phyloP scores from a whole-genome alignment of 208 protist species.

The Trypanosoma cruzi region DNA sequence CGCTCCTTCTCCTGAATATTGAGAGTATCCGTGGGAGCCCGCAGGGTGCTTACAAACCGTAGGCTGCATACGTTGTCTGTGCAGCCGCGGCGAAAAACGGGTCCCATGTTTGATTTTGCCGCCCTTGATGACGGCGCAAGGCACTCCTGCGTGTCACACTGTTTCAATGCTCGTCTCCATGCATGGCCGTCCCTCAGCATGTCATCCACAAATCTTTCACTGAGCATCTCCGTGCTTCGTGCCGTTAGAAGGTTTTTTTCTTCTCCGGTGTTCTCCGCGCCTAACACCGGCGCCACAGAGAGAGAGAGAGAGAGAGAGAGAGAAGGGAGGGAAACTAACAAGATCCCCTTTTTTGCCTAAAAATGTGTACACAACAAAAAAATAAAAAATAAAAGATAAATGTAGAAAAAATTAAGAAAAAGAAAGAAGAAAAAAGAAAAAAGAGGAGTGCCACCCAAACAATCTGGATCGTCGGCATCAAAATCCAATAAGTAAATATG shows the following conservation, averaged over 20 bases:
- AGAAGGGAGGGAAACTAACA: too few species aligned
- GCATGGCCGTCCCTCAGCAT: constrained; percentile 51
- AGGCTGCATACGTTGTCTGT: constrained; percentile 38
- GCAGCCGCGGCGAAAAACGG: constrained; percentile 50
- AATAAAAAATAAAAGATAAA: too few species aligned
- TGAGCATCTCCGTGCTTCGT: constrained; percentile 2
- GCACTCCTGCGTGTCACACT: constrained; percentile 15
- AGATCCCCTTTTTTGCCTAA: too few species aligned
- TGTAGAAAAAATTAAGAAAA: too few species aligned
- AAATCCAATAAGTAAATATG: too few species aligned
- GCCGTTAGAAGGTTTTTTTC: neutral
- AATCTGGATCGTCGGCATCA: too few species aligned
- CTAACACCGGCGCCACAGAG: neutral
- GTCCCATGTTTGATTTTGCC: constrained; percentile 29
- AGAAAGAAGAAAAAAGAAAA: too few species aligned
- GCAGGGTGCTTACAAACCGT: constrained; percentile 14
- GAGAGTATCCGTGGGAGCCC: neutral
- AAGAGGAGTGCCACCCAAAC: too few species aligned
- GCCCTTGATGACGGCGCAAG: constrained; percentile 4
- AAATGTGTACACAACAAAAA: too few species aligned
- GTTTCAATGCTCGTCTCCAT: constrained; percentile 48
- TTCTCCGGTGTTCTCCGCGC: neutral
- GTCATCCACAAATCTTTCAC: constrained; percentile 30
- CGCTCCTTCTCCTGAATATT: neutral
- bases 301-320: too few species aligned